phyloP scores from a whole-genome alignment of 495 filamentous ascomycete species.

The Neurospora sublineolata region DNA sequence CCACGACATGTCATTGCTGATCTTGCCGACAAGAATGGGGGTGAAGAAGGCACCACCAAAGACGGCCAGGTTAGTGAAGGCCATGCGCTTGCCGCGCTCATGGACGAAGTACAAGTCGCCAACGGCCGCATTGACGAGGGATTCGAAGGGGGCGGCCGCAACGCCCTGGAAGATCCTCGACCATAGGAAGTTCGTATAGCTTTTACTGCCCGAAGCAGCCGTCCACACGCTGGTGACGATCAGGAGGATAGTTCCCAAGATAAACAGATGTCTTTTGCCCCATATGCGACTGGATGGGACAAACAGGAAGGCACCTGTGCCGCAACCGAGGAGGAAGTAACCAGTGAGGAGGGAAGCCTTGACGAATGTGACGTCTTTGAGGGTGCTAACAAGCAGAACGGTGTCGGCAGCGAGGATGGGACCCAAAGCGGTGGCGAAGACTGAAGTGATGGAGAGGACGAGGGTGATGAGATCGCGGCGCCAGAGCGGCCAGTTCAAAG shows the following conservation, averaged over 20 bases:
- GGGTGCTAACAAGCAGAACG: conserved; percentile 52
- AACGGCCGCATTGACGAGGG: conserved; percentile 63
- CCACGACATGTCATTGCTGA: conserved; percentile 67
- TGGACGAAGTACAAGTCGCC: conserved; percentile 72
- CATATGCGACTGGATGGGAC: conserved; percentile 82
- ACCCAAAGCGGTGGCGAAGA: conserved; percentile 68
- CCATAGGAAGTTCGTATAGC: conserved; percentile 60
- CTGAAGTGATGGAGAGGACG: conserved; percentile 64
- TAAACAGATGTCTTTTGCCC: conserved; percentile 82
- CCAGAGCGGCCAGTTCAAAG: conserved; percentile 80
- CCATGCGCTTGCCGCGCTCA: conserved; percentile 83
- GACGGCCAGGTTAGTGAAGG: conserved; percentile 73
- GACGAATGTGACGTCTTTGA: conserved; percentile 43
- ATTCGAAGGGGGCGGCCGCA: conserved; percentile 65
- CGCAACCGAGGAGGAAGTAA: conserved; percentile 76
- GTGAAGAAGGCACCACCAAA: conserved; percentile 92
- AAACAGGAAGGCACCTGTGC: conserved; percentile 66
- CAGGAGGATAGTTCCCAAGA: conserved; percentile 66
- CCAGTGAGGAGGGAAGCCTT: conserved; percentile 73
- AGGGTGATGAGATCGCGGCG: conserved; percentile 70
- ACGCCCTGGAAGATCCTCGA: conserved; percentile 67
- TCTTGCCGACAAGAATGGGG: conserved; percentile 76
- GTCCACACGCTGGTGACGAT: conserved; percentile 66
- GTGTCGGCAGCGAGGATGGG: conserved; percentile 85
- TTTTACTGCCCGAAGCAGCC: conserved; percentile 47